Base-by-base conservation (phyloP, 2,329 filamentous ascomycete genomes). In the Aspergillus awamori region DNA sequence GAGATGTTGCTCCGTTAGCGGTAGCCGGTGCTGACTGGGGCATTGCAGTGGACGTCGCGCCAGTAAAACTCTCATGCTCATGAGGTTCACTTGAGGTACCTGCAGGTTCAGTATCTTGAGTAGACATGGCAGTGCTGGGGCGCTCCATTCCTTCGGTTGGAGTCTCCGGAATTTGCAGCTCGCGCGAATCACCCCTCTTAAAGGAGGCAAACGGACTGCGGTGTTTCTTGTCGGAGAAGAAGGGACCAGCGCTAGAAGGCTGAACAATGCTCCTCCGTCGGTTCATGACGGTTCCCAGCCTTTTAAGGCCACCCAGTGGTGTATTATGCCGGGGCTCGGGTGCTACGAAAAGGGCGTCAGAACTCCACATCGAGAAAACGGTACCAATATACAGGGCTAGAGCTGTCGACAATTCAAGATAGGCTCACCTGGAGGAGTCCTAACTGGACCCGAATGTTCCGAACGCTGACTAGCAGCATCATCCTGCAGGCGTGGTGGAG, bases 391-490 rank as follows among this genome's bases (percentile, higher is more conserved):
- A 15, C 33, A 11, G 33, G 33, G 33, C 11, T 13, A 13, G 33
- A 36, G 33, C 33, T 13, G 33, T 36, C 33, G 11, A 24, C 2
- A 6, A 52, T 8, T 26, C 17, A 28, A 51, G 45, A 43, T 51
- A 65, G 72, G 71, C 74, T 74, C 55, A 78, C 75, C 71, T 62
- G 76, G 73, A 17, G 74, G 69, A 45, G 74, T 67, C 61, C 72
- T 71, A 33, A 66, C 67, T 59, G 72, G 74, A 20, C 72, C 79
- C 52, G 81, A 84, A 67, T 77, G 63, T 58, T 79, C 80, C 60
- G 85, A 86, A 63, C 82, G 82, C 64, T 85, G 82, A 67, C 84
- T 86, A 60, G 80, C 78, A 59, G 79, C 75, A 72, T 87, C 85
- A 67, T 87, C 85, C 48, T 78, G 74, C 55, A 75, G 67, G 49